Base-by-base conservation (phyloP, 2,329 filamentous ascomycete species). In the Aspergillus arachidicola region DNA sequence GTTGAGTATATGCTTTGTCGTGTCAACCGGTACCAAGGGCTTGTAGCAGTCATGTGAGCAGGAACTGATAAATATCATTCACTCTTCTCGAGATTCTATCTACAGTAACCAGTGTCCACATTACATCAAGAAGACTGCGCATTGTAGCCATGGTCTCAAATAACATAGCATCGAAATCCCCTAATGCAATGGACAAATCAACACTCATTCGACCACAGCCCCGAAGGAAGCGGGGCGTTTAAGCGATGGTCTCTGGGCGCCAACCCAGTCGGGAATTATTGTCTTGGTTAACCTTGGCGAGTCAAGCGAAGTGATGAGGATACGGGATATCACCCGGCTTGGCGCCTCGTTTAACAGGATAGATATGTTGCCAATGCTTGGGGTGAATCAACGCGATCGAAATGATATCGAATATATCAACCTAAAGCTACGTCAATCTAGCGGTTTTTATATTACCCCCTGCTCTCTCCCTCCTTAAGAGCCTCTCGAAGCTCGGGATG, bases 211-310 rank as follows among this genome's bases (percentile, higher is more conserved):
- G 32, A 32, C 19, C 51, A 54, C 51, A 54, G 51, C 51, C 51
- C 51, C 51, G 34, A 60, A 53, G 28, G 60, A 56, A 62, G 50
- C 41, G 56, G 56, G 55, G 55, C n/a, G n/a, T 23, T 57, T 55
- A 36, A 56, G 26, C 53, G 59, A 60, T 32, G 61, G 36, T 48
- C 32, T 60, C 61, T 60, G 45, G 61, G 61, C 61, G 53, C 53
- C 61, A 57, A 63, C 34, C 11, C 10, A 32, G 26, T 34, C 48
- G 48, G 48, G 48, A 51, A 30, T 51, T 51, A 51, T 51, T 16
- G 26, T 30, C 28, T 30, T 30, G n/a, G 50, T 46, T 16, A 10
- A 12, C 14, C 45, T 53, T 53, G 46, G 45, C 43, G 28, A 23
- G 38, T 48, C 23, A 14, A 36, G 7, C 16, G 12, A 32, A 48